Evolutionary conservation across 768 basidiomycete species (phyloP).

Genomic region (Antrodiella citrinella): DNA sequence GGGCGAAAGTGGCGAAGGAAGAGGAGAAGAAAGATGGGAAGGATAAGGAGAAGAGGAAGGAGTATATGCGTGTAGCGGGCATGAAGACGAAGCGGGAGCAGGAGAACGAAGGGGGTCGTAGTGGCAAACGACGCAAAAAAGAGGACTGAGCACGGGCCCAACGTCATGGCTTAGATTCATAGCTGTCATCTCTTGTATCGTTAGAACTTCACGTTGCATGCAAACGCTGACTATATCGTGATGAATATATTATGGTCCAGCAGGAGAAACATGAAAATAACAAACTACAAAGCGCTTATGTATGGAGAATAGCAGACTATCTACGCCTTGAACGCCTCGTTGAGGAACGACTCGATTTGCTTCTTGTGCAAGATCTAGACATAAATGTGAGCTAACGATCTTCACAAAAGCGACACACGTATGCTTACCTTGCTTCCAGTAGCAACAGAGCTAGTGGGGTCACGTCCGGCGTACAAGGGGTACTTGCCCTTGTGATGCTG

Average conservation of each 20-base stretch:
- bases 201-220: too few species aligned
- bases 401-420: constrained; percentile 3
- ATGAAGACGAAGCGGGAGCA: constrained; percentile 63
- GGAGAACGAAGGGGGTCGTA: constrained; percentile 42
- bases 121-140: constrained; percentile 37
- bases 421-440: constrained; percentile 77
- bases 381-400: constrained; percentile 1
- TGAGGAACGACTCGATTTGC: constrained; percentile 74
- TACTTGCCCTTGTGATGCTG: constrained; percentile 88
- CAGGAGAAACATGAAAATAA: too few species aligned
- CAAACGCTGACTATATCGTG: too few species aligned
- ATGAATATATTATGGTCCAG: too few species aligned
- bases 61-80: constrained; percentile 63
- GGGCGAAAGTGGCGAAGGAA: constrained; percentile 68
- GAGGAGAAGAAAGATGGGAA: constrained; percentile 56
- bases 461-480: constrained; percentile 86
- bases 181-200: not conserved
- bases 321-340: constrained; percentile 50
- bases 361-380: constrained; percentile 75
- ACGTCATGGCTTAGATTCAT: not conserved
- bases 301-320: too few species aligned
- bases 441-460: constrained; percentile 86
- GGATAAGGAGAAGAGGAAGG: constrained; percentile 71
- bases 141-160: not conserved
- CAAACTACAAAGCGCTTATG: too few species aligned